Evolutionary conservation across 208 protist genomes (phyloP).

Genomic region (Crithidia fasciculata): DNA sequence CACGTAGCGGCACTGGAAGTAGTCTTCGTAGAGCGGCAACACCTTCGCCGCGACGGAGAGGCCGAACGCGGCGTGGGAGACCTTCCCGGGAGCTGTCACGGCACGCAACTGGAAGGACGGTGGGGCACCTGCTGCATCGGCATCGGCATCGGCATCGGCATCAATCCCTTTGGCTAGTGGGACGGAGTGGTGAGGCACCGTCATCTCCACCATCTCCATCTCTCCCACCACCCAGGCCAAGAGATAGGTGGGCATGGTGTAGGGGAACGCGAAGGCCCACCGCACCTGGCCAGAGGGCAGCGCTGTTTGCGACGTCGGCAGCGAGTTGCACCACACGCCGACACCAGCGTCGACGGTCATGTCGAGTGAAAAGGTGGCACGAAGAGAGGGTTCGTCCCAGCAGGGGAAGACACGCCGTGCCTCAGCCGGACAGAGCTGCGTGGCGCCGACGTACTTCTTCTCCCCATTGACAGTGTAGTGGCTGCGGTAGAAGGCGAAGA

Average conservation of each 20-base stretch:
- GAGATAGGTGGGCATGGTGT: constrained; percentile 96
- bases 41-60: constrained; percentile 72
- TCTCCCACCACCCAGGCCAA: constrained; percentile 94
- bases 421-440: constrained; percentile 95
- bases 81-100: constrained; percentile 56
- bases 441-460: constrained; percentile 70
- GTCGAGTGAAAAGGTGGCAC: constrained; percentile 94
- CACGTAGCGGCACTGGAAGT: constrained; percentile 89
- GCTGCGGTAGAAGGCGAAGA: constrained; percentile 94
- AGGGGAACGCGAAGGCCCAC: constrained; percentile 75
- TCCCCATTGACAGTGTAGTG: constrained; percentile 84
- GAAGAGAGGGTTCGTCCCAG: constrained; percentile 95
- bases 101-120: constrained; percentile 46
- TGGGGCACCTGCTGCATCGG: not conserved
- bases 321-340: constrained; percentile 90
- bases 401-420: constrained; percentile 93
- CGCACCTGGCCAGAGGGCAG: constrained; percentile 18
- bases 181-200: constrained; percentile 10
- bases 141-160: not conserved
- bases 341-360: constrained; percentile 73
- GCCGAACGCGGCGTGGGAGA: constrained; percentile 67
- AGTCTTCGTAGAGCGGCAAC: constrained; percentile 81
- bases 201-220: constrained; percentile 59
- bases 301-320: constrained; percentile 40
- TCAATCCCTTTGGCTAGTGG: constrained; percentile 23